Evolutionary conservation across 768 basidiomycete species (phyloP), one percentile per base, ranked within the genome.

Genomic region (Neoboletus brunneissimus): DNA sequence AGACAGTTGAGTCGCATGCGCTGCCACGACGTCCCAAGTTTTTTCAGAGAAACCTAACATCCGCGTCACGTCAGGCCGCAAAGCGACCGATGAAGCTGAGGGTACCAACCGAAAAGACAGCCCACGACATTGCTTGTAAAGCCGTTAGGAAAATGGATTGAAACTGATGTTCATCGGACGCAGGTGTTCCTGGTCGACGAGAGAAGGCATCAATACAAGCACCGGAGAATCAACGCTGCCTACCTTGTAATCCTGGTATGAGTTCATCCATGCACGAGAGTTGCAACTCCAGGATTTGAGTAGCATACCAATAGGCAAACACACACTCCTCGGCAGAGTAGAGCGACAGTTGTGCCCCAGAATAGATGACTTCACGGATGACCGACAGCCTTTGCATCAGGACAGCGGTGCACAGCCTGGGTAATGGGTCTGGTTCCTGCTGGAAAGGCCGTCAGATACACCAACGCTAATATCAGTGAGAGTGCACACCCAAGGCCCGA

Each of bases 331-430:
- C 81, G 1, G 77, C 69, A 22, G 81, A 76, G 63, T 91, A 90
- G 8, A 94, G 69, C 44, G 89, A 87, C 22, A 91, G 70, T 67
- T 92, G 89, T 58, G 89, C 88, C 2, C 88, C 91, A 2, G 89
- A 86, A 43, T 87, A 74, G 5, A 91, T 69, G 15, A 94, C 76
- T 60, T 93, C 89, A 38, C 83, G 79, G 4, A 89, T 76, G 11
- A 79, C 71, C 5, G 79, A 73, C 18, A 90, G 69, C 43, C 89
- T 79, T 78, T 84, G 84, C n/a, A 81, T 53, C 5, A 85, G 71
- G 4, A 83, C 77, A 0, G 76, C 76, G 7, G 54, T 59, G 31
- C 62, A 59, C 15, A 69, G 6, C 32, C 48, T 54, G 10, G 40
- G 32, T 8, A 68, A 46, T 8, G 81, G 65, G 48, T 77, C 72